Evolutionary conservation across 2,329 filamentous ascomycete genomes (phyloP), one percentile per base, ranked within the genome.

Genomic region (Westerdykella aurantiaca): DNA sequence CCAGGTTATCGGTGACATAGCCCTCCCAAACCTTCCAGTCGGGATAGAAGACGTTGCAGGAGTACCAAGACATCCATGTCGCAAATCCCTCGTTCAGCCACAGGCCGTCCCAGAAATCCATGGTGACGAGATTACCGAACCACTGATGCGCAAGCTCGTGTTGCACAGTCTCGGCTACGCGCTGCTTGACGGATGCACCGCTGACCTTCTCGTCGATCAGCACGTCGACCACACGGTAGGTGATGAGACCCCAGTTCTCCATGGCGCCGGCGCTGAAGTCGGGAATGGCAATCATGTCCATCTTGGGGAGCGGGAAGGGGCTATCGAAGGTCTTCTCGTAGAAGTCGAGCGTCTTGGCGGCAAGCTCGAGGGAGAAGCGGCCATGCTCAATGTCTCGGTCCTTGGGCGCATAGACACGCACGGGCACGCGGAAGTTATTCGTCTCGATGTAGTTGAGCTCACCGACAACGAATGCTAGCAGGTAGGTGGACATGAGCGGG

Each of bases 11-110:
- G 25, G 87, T 90, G 44, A 97, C 90, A 66, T 95, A 97, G 22
- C 83, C 85, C 69, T 97, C 82, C 91, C 91, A 97, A 12, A 97
- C 88, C 70, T 95, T 95, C 91, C 91, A 97, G 69, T 97, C 91
- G 7, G 91, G 91, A 70, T 90, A 97, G 75, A 97, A 96, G 45
- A 80, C 79, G 67, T 97, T 91, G 77, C 88, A 94, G 35, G 87
- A 89, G 71, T 93, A 93, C 88, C 88, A 85, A 48, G 86, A 90
- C 87, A 93, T 89, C 82, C 86, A 88, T 33, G 88, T 94, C 25
- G 88, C 88, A 58, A 94, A 94, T 31, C 88, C 88, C 68, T 94
- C 88, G 67, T 97, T 97, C 42, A 97, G 79, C 91, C 91, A 97
- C 6, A 97, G 74, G 43, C 90, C 91, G 69, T 96, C 89, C 91